Conservation (phyloP, 2,329 filamentous ascomycete genomes). For the Claviceps cyperi region DNA sequence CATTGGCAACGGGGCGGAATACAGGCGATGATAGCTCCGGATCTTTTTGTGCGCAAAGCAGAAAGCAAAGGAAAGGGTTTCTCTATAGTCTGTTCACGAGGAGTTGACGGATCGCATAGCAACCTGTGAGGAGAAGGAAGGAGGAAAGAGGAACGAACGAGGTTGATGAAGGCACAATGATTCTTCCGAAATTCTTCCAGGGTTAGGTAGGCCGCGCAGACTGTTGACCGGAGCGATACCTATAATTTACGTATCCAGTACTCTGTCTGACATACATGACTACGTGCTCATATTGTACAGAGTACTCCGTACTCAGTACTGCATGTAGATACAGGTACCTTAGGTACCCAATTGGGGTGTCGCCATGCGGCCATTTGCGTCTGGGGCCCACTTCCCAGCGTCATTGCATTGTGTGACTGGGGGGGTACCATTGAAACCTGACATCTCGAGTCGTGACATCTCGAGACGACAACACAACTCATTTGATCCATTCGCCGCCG, state of each 20-base stretch:
- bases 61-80: constrained; percentile 8
- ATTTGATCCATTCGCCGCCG: neutral
- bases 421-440: neutral
- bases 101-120: neutral
- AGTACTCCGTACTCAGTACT: neutral
- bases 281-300: neutral
- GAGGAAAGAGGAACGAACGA: neutral
- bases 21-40: neutral
- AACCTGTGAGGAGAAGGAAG: too few relatives aligned
- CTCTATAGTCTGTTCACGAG: constrained; percentile 8
- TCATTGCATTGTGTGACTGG: neutral
- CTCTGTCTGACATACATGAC: neutral
- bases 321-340: neutral
- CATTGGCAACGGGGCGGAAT: neutral
- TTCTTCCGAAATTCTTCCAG: neutral
- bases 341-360: neutral
- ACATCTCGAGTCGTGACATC: neutral
- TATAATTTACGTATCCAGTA: too few relatives aligned
- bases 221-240: too few relatives aligned
- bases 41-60: neutral
- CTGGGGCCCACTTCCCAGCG: neutral
- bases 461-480: too few relatives aligned
- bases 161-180: neutral
- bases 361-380: too few relatives aligned
- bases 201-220: neutral